Base-by-base conservation (phyloP, 108 stramenopile genomes). In the Stephanodiscus minutulus region DNA sequence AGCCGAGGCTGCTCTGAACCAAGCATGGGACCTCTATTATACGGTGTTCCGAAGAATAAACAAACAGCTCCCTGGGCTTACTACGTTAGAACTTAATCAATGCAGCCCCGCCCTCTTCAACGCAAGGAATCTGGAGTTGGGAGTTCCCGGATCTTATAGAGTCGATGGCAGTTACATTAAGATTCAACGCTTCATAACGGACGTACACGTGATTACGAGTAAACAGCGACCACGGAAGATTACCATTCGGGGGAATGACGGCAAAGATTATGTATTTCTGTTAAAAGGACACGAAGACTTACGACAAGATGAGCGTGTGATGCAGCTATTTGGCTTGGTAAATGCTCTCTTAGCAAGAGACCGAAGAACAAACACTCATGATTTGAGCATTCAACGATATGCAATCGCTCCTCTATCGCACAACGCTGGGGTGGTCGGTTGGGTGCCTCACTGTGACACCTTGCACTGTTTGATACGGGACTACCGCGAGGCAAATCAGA, bases 211-310 rank as follows among this genome's bases (percentile, higher is more conserved):
- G 8, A 98, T 99, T 48, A 91, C 95, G 15, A 97, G 95, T 57
- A 99, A 99, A 82, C 99, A 99, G 81, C 83, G 98, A 61, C 99
- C 99, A 20, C 86, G 99, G 33, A 97, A 97, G 73, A 95, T 98
- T n/a, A 87, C 89, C 5, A 79, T 99, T 39, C 68, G 87, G 57
- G 99, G 99, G 20, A 92, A 94, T 70, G 96, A 99, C 70, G 99
- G 99, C 9, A 88, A 90, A 59, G 96, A 98, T 60, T 99, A 99
- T 84, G 83, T 96, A 5, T 99, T 98, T 70, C 85, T 99, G 15
- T 91, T 99, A n/a, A 98, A 99, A 82, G 99, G 98, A 5, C 98
- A 98, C 80, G 99, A 99, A 75, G 99, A 99, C 81, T 78, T 99
- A 65, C 79, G 99, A 31, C 99, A 99, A 79, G 99, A 99, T 74